These are phyloP conservation scores for Edaphochlamys debaryana DNA, from an alignment of 139 green algal genomes.

Conservation along the genomic window DNA sequence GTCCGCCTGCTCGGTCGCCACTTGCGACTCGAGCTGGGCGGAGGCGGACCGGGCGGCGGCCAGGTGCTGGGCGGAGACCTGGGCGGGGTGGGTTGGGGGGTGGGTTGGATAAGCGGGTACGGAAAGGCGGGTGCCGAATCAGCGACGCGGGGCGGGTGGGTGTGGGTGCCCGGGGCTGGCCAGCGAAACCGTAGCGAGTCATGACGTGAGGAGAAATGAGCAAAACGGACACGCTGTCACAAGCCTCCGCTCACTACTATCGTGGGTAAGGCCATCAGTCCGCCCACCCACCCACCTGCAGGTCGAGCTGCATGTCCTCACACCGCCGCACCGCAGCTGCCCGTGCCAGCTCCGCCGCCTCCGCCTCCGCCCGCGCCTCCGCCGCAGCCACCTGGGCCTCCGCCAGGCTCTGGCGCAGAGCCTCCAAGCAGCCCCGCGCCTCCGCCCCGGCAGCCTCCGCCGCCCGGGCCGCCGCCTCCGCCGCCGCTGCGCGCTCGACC, in stretches of 20 bases:
- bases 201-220: background rate
- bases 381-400: background rate
- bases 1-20: slow-evolving; percentile 3
- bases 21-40: background rate
- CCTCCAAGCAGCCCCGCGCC: background rate
- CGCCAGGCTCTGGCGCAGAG: background rate
- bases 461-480: background rate
- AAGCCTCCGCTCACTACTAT: background rate
- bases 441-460: background rate
- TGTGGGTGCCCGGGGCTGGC: background rate
- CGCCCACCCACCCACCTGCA: background rate
- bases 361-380: background rate
- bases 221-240: background rate
- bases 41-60: background rate
- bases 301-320: background rate
- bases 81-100: background rate
- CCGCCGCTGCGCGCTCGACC: background rate
- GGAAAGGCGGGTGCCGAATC: too few relatives aligned
- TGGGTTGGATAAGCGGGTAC: background rate
- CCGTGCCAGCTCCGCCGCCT: background rate
- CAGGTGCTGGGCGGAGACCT: background rate
- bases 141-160: too few relatives aligned
- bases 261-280: too few relatives aligned
- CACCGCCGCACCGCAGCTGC: background rate
- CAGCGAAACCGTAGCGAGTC: background rate